These are phyloP conservation scores for Capsella rubella DNA, from an alignment of 441 rosid genomes.

Conservation along the genomic window DNA sequence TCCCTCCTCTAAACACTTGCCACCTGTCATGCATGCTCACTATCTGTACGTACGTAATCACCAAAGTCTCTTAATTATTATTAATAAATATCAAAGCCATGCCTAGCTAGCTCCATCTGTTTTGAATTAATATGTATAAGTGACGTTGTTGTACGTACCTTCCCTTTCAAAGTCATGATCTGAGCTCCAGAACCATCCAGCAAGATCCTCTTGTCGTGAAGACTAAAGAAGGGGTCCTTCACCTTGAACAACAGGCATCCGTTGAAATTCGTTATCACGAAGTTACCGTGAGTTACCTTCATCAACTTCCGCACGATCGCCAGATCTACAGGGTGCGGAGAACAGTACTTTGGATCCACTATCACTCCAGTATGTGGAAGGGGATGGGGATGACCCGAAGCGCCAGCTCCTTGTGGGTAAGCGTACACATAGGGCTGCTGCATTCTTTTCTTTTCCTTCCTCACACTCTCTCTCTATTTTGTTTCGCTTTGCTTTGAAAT, in stretches of 20 bases:
- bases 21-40: slow-evolving; percentile 51
- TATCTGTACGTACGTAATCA: slow-evolving; percentile 27
- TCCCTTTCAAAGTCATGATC: slow-evolving; percentile 47
- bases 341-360: slow-evolving; percentile 45
- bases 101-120: neutral
- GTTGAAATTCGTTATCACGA: slow-evolving; percentile 48
- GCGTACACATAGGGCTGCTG: too few relatives aligned
- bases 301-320: slow-evolving; percentile 47
- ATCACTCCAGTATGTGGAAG: too few relatives aligned
- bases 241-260: slow-evolving; percentile 55
- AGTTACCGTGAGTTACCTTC: slow-evolving; percentile 46
- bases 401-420: too few relatives aligned
- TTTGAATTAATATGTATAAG: slow-evolving; percentile 1
- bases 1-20: slow-evolving; percentile 59
- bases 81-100: too few relatives aligned
- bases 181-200: slow-evolving; percentile 49
- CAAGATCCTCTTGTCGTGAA: slow-evolving; percentile 51
- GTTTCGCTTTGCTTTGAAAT: too few relatives aligned
- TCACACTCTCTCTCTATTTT: too few relatives aligned
- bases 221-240: slow-evolving; percentile 39
- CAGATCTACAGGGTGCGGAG: slow-evolving; percentile 49
- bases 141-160: slow-evolving; percentile 39
- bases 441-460: too few relatives aligned
- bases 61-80: neutral
- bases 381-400: too few relatives aligned